Base-by-base conservation (phyloP, 352 stramenopile genomes). In the Pseudoperonospora humuli region DNA sequence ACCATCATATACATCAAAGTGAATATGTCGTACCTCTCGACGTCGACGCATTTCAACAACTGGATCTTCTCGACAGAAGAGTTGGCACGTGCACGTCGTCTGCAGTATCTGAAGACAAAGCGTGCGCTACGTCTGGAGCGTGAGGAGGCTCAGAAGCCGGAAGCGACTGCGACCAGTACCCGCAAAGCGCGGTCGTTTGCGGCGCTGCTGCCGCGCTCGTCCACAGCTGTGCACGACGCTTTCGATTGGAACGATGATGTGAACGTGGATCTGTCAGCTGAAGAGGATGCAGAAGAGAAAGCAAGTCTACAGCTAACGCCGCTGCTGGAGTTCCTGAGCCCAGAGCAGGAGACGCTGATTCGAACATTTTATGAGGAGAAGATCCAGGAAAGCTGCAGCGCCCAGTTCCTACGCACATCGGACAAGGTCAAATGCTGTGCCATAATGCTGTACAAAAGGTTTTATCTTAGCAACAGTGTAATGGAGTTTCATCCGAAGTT, bases 401-500 rank as follows among this genome's bases (percentile, higher is more conserved):
- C 83, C 40, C 64, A 90, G 25, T 93, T 93, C 59, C 31, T 73
- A 25, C 75, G 79, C 17, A 90, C 81, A 34, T 91, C 78, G 2
- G 78, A 93, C 50, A 93, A 91, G 47, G 81, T 93, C 26, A 90
- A 90, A 45, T 86, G 77, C 54, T 89, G 71, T 24, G 79, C 84
- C 7, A 60, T 92, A 44, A 70, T 90, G 56, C 64, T 93, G 4
- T 93, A 82, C 54, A 95, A 95, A 50, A 75, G 84, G 7, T 95
- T 95, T 54, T 95, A 91, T 46, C 57, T 95, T 2, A 87, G 74
- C 13, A 93, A 93, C 57, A 92, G 75, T 31, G 78, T 93, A 36
- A 87, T 90, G 74, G 78, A 92, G 58, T 91, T 92, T 46, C 81
- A 93, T 40, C 84, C 84, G 7, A 92, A 92, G 54, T 87, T 72